Evolutionary conservation across 441 rosid species (phyloP).

Genomic region (Macaranga tanarius): DNA sequence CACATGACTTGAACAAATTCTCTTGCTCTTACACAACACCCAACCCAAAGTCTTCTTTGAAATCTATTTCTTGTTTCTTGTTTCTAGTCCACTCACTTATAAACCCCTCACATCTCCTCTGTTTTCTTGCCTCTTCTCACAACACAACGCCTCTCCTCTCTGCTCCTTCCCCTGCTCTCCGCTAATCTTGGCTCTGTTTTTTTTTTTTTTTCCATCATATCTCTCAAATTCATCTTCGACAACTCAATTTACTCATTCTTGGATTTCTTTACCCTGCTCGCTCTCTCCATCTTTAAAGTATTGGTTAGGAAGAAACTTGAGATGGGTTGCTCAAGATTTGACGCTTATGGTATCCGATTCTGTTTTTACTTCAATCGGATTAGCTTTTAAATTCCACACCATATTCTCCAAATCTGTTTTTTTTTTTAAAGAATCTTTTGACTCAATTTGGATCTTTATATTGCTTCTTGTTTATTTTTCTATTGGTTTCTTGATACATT

Average conservation of each 20-base stretch:
- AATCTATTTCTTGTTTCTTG: conserved; percentile 20
- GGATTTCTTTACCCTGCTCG: conserved; percentile 21
- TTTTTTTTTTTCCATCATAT: neutral
- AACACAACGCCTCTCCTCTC: neutral
- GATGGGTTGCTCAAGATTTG: conserved; percentile 33
- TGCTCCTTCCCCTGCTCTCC: conserved; percentile 5
- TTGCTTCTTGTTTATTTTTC: conserved; percentile 9
- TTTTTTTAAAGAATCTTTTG: conserved; percentile 25
- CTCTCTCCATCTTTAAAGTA: conserved; percentile 23
- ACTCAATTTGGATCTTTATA: conserved; percentile 33
- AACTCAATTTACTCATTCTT: conserved; percentile 6
- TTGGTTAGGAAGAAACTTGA: neutral
- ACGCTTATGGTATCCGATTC: conserved; percentile 43
- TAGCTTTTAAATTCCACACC: conserved; percentile 23
- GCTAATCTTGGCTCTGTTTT: no score
- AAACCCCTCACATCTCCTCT: conserved; percentile 24
- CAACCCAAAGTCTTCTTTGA: neutral
- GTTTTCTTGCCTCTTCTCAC: conserved; percentile 7
- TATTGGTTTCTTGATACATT: conserved; percentile 11
- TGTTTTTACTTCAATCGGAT: conserved; percentile 42
- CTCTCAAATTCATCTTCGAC: neutral
- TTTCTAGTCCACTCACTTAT: conserved; percentile 21
- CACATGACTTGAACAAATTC: conserved; percentile 30
- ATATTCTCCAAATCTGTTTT: conserved; percentile 27
- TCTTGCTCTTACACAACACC: neutral